Percentiles rank a stretch among this genome's conserved stretches.
These are phyloP conservation scores for Aureobasidium sp. DNA, from an alignment of 2,329 filamentous ascomycete genomes.

Conservation along the genomic window DNA sequence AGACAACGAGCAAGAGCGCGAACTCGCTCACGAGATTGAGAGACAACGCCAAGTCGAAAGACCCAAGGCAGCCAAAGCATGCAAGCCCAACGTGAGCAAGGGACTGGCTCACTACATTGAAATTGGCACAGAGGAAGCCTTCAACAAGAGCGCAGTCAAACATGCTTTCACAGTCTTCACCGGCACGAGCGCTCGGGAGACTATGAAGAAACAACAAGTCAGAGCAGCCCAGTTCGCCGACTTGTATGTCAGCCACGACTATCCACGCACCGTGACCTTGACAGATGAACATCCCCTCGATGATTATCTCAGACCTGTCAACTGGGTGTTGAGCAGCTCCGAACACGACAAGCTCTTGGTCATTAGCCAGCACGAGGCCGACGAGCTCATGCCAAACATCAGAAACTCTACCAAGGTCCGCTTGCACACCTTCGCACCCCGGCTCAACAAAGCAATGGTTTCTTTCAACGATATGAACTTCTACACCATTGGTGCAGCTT, in stretches of 20 bases:
- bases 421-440: slow-evolving; percentile 4
- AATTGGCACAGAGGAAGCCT: slow-evolving; percentile 26
- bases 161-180: slow-evolving; percentile 19
- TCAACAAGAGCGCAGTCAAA: neutral
- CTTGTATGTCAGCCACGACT: neutral
- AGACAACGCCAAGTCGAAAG: slow-evolving; percentile 50
- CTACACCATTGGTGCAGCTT: neutral
- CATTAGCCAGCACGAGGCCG: slow-evolving; percentile 56
- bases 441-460: neutral
- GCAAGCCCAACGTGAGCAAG: slow-evolving; percentile 30
- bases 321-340: slow-evolving; percentile 45
- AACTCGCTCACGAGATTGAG: slow-evolving; percentile 59
- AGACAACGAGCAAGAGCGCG: slow-evolving; percentile 62
- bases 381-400: slow-evolving; percentile 43
- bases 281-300: slow-evolving; percentile 38
- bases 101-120: slow-evolving; percentile 38
- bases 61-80: slow-evolving; percentile 28
- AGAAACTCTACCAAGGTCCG: slow-evolving; percentile 26
- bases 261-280: slow-evolving; percentile 46
- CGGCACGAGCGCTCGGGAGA: too few relatives aligned
- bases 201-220: neutral
- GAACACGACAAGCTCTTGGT: slow-evolving; percentile 39
- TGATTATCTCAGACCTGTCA: slow-evolving; percentile 46
- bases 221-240: neutral
- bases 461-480: neutral